Evolutionary conservation across 1,284 basidiomycete genomes (phyloP), one percentile per base, ranked within the genome.

Genomic region (Somion occarium): DNA sequence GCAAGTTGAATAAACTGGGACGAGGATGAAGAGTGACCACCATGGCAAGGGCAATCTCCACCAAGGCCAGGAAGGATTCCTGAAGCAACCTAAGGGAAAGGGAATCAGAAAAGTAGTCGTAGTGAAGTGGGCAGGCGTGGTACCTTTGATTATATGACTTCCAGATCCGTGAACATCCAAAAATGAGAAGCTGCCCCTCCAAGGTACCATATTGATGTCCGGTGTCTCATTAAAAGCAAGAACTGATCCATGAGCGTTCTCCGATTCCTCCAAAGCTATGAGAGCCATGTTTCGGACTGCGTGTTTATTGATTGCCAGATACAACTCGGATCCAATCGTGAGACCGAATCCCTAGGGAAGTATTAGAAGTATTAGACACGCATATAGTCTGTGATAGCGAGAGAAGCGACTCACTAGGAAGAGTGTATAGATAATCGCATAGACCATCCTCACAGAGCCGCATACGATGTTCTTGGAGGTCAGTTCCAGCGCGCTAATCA

Each of bases 371-470:
- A 46, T 46, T 9, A 53, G 26, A 24, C 44, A 38, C 24, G n/a
- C n/a, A n/a, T n/a, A n/a, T n/a, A n/a, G 39, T n/a, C n/a, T n/a
- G n/a, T n/a, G n/a, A n/a, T n/a, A n/a, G n/a, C n/a, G n/a, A n/a
- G n/a, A n/a, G n/a, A n/a, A n/a, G n/a, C n/a, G 39, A 55, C 72
- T 51, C 61, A 85, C 86, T 55, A 93, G 70, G 67, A 93, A 92
- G 42, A 93, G 72, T 0, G 89, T 91, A 64, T 93, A 93, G 51
- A 93, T 92, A 58, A 91, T 87, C 18, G 91, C 90, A 61, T 92
- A 93, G 26, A 93, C 88, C 70, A 93, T 85, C 57, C 91, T 75
- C 20, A 93, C 90, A n/a, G 88, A 89, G 18, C 91, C 91, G 53
- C 88, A 88, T 48, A 92, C 81, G 43, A 92, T 78, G 61, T 89